Base-by-base conservation (phyloP, 2,329 filamentous ascomycete species). In the Trichophyton mentagrophytes region DNA sequence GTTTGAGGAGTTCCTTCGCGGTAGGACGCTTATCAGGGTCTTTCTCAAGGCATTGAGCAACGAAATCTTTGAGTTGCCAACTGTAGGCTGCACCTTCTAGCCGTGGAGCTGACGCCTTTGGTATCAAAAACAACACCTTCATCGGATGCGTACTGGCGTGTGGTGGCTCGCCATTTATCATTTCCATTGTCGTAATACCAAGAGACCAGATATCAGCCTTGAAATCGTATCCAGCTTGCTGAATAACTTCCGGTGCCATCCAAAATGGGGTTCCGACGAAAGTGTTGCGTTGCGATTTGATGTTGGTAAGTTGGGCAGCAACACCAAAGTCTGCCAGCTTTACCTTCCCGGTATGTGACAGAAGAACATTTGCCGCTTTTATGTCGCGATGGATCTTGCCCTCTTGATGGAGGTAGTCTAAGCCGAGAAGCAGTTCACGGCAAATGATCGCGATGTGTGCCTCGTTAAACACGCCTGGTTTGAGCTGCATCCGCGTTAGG, bases 301-400 rank as follows among this genome's bases (percentile, higher is more conserved):
- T 95, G 71, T 96, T 96, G 63, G 90, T 95, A 68, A 99, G 80
- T 73, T 99, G 93, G 33, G 93, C 92, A 6, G 93, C 93, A 47
- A 99, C 93, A 62, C 93, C 93, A 71, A 99, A 99, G 75, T 99
- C 92, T 46, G 92, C 92, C 66, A 97, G 80, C 79, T 97, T 97
- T 72, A 97, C 92, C 70, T 89, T 91, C 69, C 92, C 92, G 3
- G 82, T 80, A 67, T 92, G 87, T 0, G 90, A 93, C n/a, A 97
- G 80, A n/a, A 97, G 81, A 36, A 96, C 85, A 66, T 97, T 97
- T 62, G 92, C 92, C 15, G 92, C 92, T 75, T 97, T 97, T 78
- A 97, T 95, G 69, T 97, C 92, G 67, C 92, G 84, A 71, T 97
- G 92, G 59, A 97, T 95, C 74, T 97, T 97, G 64, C 92, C 92